A percentile compares a stretch with the other conserved stretches of the same genome.
Evolutionary conservation across 768 basidiomycete genomes (phyloP).

Genomic region (Mrakia blollopis): DNA sequence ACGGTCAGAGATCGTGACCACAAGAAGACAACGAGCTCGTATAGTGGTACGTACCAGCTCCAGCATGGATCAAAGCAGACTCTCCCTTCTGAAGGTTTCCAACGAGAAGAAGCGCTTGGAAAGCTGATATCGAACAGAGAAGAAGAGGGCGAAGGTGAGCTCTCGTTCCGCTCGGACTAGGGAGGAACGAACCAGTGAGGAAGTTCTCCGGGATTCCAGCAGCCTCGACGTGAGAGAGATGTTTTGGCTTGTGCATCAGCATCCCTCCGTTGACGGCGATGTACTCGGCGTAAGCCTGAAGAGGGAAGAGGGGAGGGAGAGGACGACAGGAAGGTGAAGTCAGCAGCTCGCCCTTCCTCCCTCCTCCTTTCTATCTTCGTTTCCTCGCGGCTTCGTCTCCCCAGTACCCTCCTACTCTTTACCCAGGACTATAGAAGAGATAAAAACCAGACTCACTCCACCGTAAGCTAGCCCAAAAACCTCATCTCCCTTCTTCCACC

Average conservation of each 20-base stretch:
- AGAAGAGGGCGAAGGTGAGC: neutral
- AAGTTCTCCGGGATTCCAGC: constrained; percentile 84
- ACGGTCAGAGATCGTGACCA: neutral
- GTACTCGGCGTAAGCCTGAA: constrained; percentile 74
- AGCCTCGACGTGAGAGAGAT: constrained; percentile 75
- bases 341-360: neutral
- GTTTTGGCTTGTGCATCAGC: constrained; percentile 65
- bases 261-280: constrained; percentile 62
- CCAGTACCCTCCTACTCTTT: neutral
- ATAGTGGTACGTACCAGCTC: neutral
- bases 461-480: constrained; percentile 75
- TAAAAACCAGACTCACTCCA: constrained; percentile 55
- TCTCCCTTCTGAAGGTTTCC: constrained; percentile 66
- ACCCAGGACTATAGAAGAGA: neutral
- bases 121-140: constrained; percentile 47
- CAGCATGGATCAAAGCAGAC: constrained; percentile 81
- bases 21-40: neutral
- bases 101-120: constrained; percentile 61
- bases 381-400: neutral
- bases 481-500: constrained; percentile 62
- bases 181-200: constrained; percentile 62
- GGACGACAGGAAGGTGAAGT: no score
- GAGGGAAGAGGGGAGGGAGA: no score
- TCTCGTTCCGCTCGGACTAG: neutral
- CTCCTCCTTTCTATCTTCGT: neutral